Evolutionary conservation across 306 rosid genomes (phyloP).

Genomic region (Neltuma alba): DNA sequence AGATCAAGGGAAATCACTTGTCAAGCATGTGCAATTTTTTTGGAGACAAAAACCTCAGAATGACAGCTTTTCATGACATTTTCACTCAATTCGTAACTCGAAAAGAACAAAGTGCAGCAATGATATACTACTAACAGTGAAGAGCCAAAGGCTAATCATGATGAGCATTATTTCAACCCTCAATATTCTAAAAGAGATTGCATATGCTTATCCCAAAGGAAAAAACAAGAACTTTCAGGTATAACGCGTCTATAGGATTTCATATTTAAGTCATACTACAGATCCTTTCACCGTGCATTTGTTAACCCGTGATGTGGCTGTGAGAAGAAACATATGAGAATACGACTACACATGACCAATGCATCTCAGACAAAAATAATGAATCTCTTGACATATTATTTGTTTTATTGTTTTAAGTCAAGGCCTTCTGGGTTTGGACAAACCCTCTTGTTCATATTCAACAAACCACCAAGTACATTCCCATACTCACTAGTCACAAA

Average conservation of each 20-base stretch:
- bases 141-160: too few relatives aligned
- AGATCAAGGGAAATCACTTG: not conserved
- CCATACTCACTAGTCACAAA: not conserved
- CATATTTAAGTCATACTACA: conserved; percentile 25
- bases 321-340: not conserved
- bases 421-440: not conserved
- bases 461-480: not conserved
- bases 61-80: not conserved
- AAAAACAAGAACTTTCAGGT: not conserved
- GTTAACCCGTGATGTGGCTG: not conserved
- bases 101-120: too few relatives aligned
- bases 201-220: too few relatives aligned
- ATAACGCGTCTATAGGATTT: not conserved
- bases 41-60: not conserved
- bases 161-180: too few relatives aligned
- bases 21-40: not conserved
- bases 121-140: too few relatives aligned
- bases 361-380: not conserved
- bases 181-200: too few relatives aligned
- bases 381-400: not conserved
- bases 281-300: not conserved
- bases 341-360: not conserved
- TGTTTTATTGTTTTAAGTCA: not conserved
- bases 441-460: not conserved
- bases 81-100: not conserved